Base-by-base conservation (phyloP, 441 rosid species). In the Syzygium malaccense region DNA sequence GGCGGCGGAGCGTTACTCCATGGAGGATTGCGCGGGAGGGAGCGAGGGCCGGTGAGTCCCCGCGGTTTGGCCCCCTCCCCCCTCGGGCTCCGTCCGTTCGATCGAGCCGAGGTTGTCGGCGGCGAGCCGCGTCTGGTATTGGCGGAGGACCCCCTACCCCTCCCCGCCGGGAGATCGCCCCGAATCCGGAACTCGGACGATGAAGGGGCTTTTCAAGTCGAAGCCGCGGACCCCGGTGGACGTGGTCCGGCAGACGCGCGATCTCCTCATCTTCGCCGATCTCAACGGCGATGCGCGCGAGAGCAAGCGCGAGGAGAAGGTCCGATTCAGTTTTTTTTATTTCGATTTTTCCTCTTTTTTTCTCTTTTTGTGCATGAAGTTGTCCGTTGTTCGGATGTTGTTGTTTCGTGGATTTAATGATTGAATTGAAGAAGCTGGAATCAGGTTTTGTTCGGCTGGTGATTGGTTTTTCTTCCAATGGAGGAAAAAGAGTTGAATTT, bases 141-240 rank as follows among this genome's bases (percentile, higher is more conserved):
- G 68, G 68, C 68, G n/a, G 48, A 45, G 68, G 32, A 28, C 64
- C 64, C 64, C 28, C 54, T 4, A 1, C 56, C 7, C 20, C 8
- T 17, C 20, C 56, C 56, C 56, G 18, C 20, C 20, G 8, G 56
- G 20, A 19, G 32, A 28, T 60, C 68, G 54, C 60, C 60, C 60
- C 11, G 60, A 20, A 56, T 56, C 48, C 64, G 18, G 68, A 28
- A n/a, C n/a, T 28, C 32, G 68, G 68, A 60, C 15, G 66, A 90
- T 90, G 91, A 90, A 90, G 88, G 89, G 89, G 28, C 53, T 90
- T 26, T 90, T 90, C 91, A 90, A 90, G 88, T 78, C 91, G 56
- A 90, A 90, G 91, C 89, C 91, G 54, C 89, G 89, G 85, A 90
- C 91, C 45, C 91, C 91, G 86, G 88, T 66, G 33, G 91, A 90